A percentile compares a stretch with the other conserved stretches of the same genome.
Conservation (phyloP, 2,329 filamentous ascomycete species). For the Colletotrichum simmondsii region DNA sequence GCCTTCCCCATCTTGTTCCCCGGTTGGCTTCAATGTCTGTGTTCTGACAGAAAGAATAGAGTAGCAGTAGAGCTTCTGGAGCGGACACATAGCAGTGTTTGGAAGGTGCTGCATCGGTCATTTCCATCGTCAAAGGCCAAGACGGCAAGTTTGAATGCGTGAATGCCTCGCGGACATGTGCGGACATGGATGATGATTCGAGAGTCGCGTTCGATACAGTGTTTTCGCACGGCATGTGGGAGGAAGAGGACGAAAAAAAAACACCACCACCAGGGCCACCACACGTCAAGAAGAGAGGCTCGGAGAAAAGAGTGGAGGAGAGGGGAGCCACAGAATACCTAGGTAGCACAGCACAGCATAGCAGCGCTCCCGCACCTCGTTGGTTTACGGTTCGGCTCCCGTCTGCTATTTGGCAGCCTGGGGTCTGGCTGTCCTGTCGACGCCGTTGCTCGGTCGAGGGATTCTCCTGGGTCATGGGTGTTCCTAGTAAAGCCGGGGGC, state of each 20-base stretch:
- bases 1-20: background rate
- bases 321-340: too few relatives aligned
- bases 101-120: conserved; percentile 8
- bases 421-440: conserved; percentile 2
- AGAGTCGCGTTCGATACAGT: background rate
- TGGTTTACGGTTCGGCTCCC: background rate
- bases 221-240: conserved; percentile 19
- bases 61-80: too few relatives aligned
- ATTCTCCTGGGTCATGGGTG: conserved; percentile 26
- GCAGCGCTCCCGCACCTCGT: background rate
- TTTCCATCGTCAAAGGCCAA: conserved; percentile 18
- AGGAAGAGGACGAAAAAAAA: background rate
- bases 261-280: background rate
- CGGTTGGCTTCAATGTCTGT: background rate
- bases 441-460: conserved; percentile 32
- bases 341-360: background rate
- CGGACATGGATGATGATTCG: conserved; percentile 29
- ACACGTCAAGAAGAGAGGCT: background rate
- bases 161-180: conserved; percentile 16
- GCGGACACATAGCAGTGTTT: background rate
- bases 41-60: too few relatives aligned
- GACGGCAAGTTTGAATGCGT: background rate
- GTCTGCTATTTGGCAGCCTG: background rate
- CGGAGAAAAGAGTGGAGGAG: background rate
- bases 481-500: conserved; percentile 26